Base-by-base conservation (phyloP, 2,329 filamentous ascomycete genomes). In the Penicillium sp. region DNA sequence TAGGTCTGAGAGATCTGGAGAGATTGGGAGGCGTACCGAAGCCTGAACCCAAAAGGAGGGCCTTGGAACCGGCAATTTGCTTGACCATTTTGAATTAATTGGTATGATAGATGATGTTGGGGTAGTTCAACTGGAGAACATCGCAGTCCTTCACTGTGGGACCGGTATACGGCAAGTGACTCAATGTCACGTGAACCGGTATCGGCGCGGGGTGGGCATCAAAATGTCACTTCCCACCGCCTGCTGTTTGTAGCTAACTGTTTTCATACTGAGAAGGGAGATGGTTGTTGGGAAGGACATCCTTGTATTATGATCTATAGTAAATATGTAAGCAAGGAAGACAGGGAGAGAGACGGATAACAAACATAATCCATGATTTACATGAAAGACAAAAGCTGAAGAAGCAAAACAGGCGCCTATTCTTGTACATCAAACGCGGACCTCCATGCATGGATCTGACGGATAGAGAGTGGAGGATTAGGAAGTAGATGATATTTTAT, bases 61-160 rank as follows among this genome's bases (percentile, higher is more conserved):
- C 66, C 59, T 69, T 69, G 43, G 64, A 68, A 59, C 66, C 66
- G 57, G 66, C 64, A 42, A 69, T 53, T 61, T 63, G 57, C 52
- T 65, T 64, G 51, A 57, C 60, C 66, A 69, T 69, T 53, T 55
- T 68, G 64, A 57, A 51, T 55, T 47, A 53, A 53, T 53, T 49
- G 51, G 51, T 52, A 44, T 52, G 40, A 45, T 49, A 49, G 43
- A 45, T 45, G 51, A 54, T 54, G 35, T 45, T 40, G 51, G 48
- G 50, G 42, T 41, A 53, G 48, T 51, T 34, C 29, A 49, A 35
- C 17, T 43, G 21, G 32, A 34, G 39, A 37, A 34, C 37, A 29
- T 34, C 39, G 31, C 42, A 33, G 22, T 48, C 19, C 28, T 32
- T 29, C 34, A 28, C 17, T 39, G 34, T 37, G 34, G 45, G 45